These are phyloP conservation scores for Hypoxylon sp. DNA, from an alignment of 2,329 filamentous ascomycete species.

Conservation along the genomic window DNA sequence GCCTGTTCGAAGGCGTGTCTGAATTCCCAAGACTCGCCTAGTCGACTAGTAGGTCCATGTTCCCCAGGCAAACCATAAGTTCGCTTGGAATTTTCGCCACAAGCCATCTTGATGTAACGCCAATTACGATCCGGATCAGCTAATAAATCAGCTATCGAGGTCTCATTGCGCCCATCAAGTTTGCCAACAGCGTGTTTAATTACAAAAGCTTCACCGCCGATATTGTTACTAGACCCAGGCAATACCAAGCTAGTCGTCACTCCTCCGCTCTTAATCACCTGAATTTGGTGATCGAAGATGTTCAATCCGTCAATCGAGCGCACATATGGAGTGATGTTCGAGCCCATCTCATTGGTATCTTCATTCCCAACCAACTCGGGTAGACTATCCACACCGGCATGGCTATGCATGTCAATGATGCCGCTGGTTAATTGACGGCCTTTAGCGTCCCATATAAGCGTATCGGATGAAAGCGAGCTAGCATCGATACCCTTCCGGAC, in stretches of 20 bases:
- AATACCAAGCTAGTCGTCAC: constrained; percentile 77
- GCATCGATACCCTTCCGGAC: constrained; percentile 57
- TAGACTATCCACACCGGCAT: constrained; percentile 71
- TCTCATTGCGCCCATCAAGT: constrained; percentile 70
- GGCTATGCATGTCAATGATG: constrained; percentile 80
- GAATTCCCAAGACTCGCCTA: constrained; percentile 79
- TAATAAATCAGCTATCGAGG: constrained; percentile 73
- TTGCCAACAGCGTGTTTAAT: constrained; percentile 76
- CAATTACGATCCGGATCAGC: constrained; percentile 74
- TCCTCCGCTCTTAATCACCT: constrained; percentile 79
- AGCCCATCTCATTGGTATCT: constrained; percentile 74
- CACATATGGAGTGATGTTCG: constrained; percentile 76
- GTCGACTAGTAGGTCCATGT: constrained; percentile 68
- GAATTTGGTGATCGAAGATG: constrained; percentile 73
- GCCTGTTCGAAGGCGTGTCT: constrained; percentile 76
- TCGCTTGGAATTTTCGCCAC: constrained; percentile 76
- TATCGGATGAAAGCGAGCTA: constrained; percentile 60
- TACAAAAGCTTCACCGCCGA: constrained; percentile 77
- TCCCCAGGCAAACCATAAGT: constrained; percentile 69
- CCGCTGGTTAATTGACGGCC: constrained; percentile 74
- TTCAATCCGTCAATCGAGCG: constrained; percentile 75
- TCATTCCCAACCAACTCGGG: constrained; percentile 66
- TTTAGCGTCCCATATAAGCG: constrained; percentile 67
- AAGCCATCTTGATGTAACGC: constrained; percentile 84
- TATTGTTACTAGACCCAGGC: constrained; percentile 79